Evolutionary conservation across 1,284 basidiomycete genomes (phyloP), one percentile per base, ranked within the genome.

Genomic region (Microbotryum violaceum): DNA sequence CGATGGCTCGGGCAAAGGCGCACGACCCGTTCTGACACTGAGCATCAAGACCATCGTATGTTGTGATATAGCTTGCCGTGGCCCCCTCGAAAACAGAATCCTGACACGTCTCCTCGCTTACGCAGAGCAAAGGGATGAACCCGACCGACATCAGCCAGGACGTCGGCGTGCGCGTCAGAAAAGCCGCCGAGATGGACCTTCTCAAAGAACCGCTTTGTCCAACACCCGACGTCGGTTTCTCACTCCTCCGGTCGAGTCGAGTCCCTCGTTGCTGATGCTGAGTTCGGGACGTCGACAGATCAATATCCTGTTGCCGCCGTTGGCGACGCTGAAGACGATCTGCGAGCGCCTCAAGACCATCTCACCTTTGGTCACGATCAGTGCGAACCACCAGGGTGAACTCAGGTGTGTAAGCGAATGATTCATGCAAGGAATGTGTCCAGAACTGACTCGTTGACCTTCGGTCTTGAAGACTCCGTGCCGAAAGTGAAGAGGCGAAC

Each of bases 171-270:
- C 68, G 67, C 50, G 71, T 75, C 53, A 67, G 72, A 61, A 74
- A 73, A 54, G 68, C 70, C 9, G 65, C 69, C 33, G 74, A 75
- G 56, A 66, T 73, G 53, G 69, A 70, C 47, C 60, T 62, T 16
- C 63, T 75, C 21, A 71, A 71, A 25, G 74, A 75, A 51, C 74
- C 74, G 9, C 64, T 74, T 25, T 74, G 72, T 31, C 73, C 74
- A 0, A 62, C 62, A 3, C 73, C 74, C 10, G 72, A 75, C 16
- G 74, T 73, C 3, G 20, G 69, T 53, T 18, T 6, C 42, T n/a
- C 4, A 14, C 4, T 16, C 25, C 29, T 31, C 16, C 4, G 16
- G 6, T 27, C 9, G 8, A 10, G 10, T 10, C 27, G 37, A 12
- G 49, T 27, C n/a, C 20, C 10, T 31, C n/a, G 18, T 45, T 27